Base-by-base conservation (phyloP, 129 eudicot species). In the Flaveria robusta region DNA sequence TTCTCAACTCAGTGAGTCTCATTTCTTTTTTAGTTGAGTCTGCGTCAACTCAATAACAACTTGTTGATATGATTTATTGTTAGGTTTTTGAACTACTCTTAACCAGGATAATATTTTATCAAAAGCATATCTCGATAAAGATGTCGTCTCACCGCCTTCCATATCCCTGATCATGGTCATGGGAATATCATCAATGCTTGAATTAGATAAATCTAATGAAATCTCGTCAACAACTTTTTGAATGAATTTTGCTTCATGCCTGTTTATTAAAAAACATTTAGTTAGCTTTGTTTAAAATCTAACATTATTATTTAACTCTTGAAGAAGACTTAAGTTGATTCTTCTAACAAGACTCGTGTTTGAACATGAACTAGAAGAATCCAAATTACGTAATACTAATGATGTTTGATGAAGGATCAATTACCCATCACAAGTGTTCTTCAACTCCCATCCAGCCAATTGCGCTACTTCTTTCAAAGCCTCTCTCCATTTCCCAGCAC, bases 341-440 rank as follows among this genome's bases (percentile, higher is more conserved):
- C 2, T 31, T 31, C 0, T 24, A 24, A 24, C 1, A 24, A 24
- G 27, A 24, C 27, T 31, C 4, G 5, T 4, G 2, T 6, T 31
- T 31, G 6, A 31, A 31, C 37, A 31, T 31, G 37, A 31, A 31
- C 2, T 31, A 31, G 37, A 31, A 31, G 37, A 31, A 31, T 31
- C 37, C 37, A 31, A 31, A 4, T 4, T 31, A 31, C 5, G 4
- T 31, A 31, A 51, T 51, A 51, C n/a, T 1, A 52, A 18, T 22
- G 3, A 52, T 10, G 20, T 54, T 1, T 20, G 24, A 55, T 19
- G 29, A 20, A 20, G 27, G 15, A 9, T 31, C 37, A 31, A 56
- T 56, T 56, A 56, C 64, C 64, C 64, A 56, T 56, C 64, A 20
- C 10, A 56, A 56, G 15, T 56, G 31, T 56, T 56, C 64, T 22